A percentile compares a stretch with the other conserved stretches of the same genome.
These are phyloP conservation scores for Fusarium brachygibbosum DNA, from an alignment of 2,329 filamentous ascomycete species.

Conservation along the genomic window DNA sequence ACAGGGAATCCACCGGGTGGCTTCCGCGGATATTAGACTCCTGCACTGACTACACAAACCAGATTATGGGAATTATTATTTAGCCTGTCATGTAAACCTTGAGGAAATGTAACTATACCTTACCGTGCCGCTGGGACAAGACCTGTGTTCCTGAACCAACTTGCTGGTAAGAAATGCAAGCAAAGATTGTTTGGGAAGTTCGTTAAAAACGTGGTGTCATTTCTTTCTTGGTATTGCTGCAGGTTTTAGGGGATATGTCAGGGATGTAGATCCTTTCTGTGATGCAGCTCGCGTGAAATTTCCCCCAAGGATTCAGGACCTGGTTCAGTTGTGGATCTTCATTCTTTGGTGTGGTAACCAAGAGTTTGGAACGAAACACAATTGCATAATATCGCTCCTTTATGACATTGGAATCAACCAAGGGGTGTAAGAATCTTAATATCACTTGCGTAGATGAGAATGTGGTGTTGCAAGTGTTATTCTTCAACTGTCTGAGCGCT, in stretches of 20 bases:
- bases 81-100: neutral
- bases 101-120: neutral
- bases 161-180: neutral
- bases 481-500: neutral
- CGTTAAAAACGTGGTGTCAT: neutral
- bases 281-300: neutral
- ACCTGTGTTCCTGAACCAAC: constrained; percentile 12
- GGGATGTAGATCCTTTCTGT: constrained; percentile 10
- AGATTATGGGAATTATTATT: neutral
- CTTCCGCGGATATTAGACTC: neutral
- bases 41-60: neutral
- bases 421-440: neutral
- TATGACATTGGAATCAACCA: fast-evolving
- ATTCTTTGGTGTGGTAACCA: neutral
- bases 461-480: neutral
- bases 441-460: too few species aligned
- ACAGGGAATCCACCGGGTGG: neutral
- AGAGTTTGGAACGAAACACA: neutral
- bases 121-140: neutral
- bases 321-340: neutral
- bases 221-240: neutral
- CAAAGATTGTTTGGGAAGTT: neutral
- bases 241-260: neutral
- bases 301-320: neutral
- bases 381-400: neutral